Conservation (phyloP, 768 basidiomycete species). For the Tylopilus sp. region DNA sequence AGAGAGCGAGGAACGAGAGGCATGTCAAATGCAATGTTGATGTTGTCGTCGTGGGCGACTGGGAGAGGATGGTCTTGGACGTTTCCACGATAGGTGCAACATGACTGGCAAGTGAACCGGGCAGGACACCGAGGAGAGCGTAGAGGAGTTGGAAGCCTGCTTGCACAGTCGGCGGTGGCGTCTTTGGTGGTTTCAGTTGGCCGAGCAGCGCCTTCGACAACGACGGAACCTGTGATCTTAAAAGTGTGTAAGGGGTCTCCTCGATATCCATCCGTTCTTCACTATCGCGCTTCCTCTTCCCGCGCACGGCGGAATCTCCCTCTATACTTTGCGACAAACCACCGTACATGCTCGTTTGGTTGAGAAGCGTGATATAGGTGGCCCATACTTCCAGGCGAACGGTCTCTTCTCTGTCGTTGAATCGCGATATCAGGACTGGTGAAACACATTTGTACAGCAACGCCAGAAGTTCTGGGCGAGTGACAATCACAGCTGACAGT, state of each 20-base stretch:
- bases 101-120: slow-evolving; percentile 76
- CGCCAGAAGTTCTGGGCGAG: slow-evolving; percentile 82
- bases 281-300: slow-evolving; percentile 76
- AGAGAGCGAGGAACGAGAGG: slow-evolving; percentile 79
- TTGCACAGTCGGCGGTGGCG: slow-evolving; percentile 71
- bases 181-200: slow-evolving; percentile 83
- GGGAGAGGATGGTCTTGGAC: slow-evolving; percentile 60
- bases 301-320: slow-evolving; percentile 43
- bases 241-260: slow-evolving; percentile 67
- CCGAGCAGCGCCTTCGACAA: slow-evolving; percentile 79
- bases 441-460: slow-evolving; percentile 82
- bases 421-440: slow-evolving; percentile 85
- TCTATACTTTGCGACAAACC: slow-evolving; percentile 54
- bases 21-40: slow-evolving; percentile 81
- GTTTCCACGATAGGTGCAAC: slow-evolving; percentile 60
- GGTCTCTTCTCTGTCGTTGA: slow-evolving; percentile 93
- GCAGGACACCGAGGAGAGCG: slow-evolving; percentile 72
- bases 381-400: slow-evolving; percentile 92
- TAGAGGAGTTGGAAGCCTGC: slow-evolving; percentile 81
- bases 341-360: slow-evolving; percentile 80
- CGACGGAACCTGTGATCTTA: slow-evolving; percentile 72
- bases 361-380: slow-evolving; percentile 77
- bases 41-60: slow-evolving; percentile 69
- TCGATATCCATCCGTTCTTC: slow-evolving; percentile 71
- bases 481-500: slow-evolving; percentile 78